phyloP scores from a whole-genome alignment of 2,329 filamentous ascomycete genomes.

The Zymoseptoria crescenta region DNA sequence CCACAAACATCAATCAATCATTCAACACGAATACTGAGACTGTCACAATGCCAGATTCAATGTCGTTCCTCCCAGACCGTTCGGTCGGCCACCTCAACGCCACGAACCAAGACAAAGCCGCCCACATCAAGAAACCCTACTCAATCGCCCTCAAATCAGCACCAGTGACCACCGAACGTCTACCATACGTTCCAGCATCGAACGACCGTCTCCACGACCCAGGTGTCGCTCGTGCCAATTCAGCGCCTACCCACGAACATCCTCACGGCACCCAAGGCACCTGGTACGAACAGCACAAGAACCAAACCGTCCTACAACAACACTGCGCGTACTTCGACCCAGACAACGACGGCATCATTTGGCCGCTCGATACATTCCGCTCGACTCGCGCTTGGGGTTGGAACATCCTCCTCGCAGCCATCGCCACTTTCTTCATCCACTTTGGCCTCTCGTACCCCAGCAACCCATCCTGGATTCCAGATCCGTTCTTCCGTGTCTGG shows the following conservation, averaged over 20 bases:
- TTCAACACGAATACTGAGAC: not conserved
- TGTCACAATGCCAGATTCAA: not conserved
- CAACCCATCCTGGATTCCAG: slow-evolving; percentile 35
- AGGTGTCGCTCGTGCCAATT: slow-evolving; percentile 37
- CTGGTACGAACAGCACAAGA: slow-evolving; percentile 29
- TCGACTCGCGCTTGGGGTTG: slow-evolving; percentile 43
- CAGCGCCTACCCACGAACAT: slow-evolving; percentile 33
- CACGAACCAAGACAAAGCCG: not conserved
- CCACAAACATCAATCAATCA: not conserved
- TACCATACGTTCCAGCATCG: slow-evolving; percentile 16
- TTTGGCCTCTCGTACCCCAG: slow-evolving; percentile 45
- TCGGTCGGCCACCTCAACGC: not conserved
- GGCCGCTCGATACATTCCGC: slow-evolving; percentile 44
- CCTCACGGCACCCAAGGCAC: slow-evolving; percentile 38
- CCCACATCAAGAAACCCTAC: slow-evolving; percentile 2
- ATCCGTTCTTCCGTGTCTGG: slow-evolving; percentile 38
- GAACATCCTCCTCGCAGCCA: slow-evolving; percentile 35
- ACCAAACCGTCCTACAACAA: slow-evolving; percentile 45
- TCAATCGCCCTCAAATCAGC: slow-evolving; percentile 4
- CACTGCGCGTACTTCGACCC: slow-evolving; percentile 47
- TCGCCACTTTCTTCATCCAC: slow-evolving; percentile 44
- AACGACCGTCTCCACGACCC: slow-evolving; percentile 18
- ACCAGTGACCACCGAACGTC: slow-evolving; percentile 9
- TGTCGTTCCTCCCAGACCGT: not conserved
- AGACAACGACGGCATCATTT: slow-evolving; percentile 47